These are phyloP conservation scores for Miscanthus lutarioriparius DNA, from an alignment of 176 grass and related monocot genomes.

Conservation along the genomic window DNA sequence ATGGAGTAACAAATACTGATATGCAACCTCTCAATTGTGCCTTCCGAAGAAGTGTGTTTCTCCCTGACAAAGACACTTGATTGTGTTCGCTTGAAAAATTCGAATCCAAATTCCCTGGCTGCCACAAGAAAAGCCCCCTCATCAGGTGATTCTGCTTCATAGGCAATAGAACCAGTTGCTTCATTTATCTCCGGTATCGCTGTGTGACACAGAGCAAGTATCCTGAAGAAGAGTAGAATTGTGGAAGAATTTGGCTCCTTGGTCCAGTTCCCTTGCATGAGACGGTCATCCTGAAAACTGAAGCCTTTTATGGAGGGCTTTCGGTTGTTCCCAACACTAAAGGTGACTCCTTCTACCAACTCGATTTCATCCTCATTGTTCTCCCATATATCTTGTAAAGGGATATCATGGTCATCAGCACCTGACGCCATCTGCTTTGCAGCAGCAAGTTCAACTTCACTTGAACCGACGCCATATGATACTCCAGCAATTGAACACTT, in stretches of 20 bases:
- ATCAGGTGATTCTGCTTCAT: slow-evolving; percentile 99
- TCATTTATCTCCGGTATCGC: slow-evolving; percentile 83
- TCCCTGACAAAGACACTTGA: slow-evolving; percentile 73
- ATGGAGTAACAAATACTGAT: slow-evolving; percentile 26
- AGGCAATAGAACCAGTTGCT: slow-evolving; percentile 67
- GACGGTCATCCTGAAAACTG: slow-evolving; percentile 79
- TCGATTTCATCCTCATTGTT: slow-evolving; percentile 65
- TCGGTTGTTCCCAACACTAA: slow-evolving; percentile 46
- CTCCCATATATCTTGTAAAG: slow-evolving; percentile 56
- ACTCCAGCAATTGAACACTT: slow-evolving; percentile 92
- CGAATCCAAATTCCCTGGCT: slow-evolving; percentile 97
- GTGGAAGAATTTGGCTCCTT: slow-evolving; percentile 64
- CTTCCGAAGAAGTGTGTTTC: slow-evolving; percentile 65
- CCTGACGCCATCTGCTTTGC: slow-evolving; percentile 80
- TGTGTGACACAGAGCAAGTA: slow-evolving; percentile 87
- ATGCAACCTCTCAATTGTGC: slow-evolving; percentile 67
- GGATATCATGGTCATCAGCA: slow-evolving; percentile 41
- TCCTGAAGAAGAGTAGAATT: slow-evolving; percentile 90
- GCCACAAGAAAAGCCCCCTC: slow-evolving; percentile 96
- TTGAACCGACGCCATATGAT: slow-evolving; percentile 82
- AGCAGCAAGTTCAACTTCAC: slow-evolving; percentile 92
- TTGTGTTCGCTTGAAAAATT: slow-evolving; percentile 92
- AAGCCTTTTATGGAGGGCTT: slow-evolving; percentile 86
- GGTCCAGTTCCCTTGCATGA: slow-evolving; percentile 91
- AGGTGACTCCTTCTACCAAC: slow-evolving; percentile 51